Conservation (phyloP, 345 rosid genomes). For the Alliaria petiolata region DNA sequence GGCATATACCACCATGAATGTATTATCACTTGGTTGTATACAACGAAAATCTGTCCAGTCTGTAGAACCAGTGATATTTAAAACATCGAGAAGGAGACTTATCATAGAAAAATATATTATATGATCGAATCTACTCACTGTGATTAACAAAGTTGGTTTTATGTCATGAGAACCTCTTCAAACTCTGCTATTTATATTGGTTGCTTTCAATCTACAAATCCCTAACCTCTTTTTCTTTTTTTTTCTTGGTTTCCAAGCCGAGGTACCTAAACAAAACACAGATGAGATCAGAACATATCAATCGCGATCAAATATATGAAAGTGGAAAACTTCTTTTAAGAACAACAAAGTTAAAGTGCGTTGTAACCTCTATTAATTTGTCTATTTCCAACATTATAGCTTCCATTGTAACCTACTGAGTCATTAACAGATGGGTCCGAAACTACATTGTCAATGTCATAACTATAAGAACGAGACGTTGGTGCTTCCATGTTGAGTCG, state of each 20-base stretch:
- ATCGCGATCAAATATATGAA: neutral
- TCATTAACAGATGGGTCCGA: conserved; percentile 55
- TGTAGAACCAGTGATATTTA: too few species aligned
- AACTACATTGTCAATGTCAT: conserved; percentile 56
- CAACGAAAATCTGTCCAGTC: too few species aligned
- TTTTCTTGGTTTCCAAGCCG: conserved; percentile 17
- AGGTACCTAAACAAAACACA: conserved; percentile 26
- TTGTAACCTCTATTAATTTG: conserved; percentile 76
- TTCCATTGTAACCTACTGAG: conserved; percentile 69
- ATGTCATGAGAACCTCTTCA: conserved; percentile 19
- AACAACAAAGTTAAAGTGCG: neutral
- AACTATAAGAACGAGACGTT: conserved; percentile 52
- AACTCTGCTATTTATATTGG: conserved; percentile 9
- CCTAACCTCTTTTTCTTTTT: neutral
- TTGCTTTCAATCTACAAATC: conserved; percentile 21
- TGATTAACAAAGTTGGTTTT: conserved; percentile 9
- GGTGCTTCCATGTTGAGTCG: conserved; percentile 67
- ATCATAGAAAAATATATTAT: too few species aligned
- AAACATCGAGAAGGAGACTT: too few species aligned
- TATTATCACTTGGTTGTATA: too few species aligned
- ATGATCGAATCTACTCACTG: too few species aligned
- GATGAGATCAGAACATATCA: neutral
- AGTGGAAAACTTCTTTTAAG: neutral
- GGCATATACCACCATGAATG: too few species aligned
- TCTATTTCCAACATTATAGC: conserved; percentile 63